phyloP scores from a whole-genome alignment of 2,329 filamentous ascomycete species.

The Myriosclerotinia curreyana region DNA sequence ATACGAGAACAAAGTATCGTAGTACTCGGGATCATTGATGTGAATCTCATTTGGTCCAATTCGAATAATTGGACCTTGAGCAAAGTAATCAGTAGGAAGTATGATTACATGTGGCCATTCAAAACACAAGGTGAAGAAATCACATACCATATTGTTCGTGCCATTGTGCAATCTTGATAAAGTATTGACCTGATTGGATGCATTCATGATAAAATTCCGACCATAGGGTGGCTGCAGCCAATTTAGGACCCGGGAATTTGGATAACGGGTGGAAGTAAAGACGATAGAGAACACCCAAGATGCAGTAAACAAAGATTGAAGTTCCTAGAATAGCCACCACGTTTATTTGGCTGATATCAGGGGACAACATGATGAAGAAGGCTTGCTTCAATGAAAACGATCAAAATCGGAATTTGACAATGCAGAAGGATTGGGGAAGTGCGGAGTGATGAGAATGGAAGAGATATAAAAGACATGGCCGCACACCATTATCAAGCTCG shows the following conservation, averaged over 20 bases:
- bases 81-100: background rate
- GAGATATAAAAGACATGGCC: conserved; percentile 7
- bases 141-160: conserved; percentile 10
- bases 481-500: background rate
- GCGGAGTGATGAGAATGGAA: background rate
- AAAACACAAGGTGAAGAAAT: background rate
- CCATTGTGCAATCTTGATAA: conserved; percentile 12
- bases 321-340: conserved; percentile 9
- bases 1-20: conserved; percentile 28
- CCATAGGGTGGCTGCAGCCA: conserved; percentile 16
- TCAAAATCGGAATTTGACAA: background rate
- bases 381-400: background rate
- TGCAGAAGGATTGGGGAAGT: conserved; percentile 8
- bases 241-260: conserved; percentile 19
- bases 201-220: conserved; percentile 14
- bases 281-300: conserved; percentile 14
- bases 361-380: conserved; percentile 10
- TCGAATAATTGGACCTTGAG: conserved; percentile 27
- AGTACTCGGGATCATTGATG: conserved; percentile 28
- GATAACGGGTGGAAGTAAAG: conserved; percentile 22
- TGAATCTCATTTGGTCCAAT: conserved; percentile 29
- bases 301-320: conserved; percentile 16
- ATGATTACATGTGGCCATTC: background rate
- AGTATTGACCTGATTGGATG: conserved; percentile 11
- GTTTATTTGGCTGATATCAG: background rate